Base-by-base conservation (phyloP, 192 early-diverging fungal species). In the Rhizophagus prolifer region DNA sequence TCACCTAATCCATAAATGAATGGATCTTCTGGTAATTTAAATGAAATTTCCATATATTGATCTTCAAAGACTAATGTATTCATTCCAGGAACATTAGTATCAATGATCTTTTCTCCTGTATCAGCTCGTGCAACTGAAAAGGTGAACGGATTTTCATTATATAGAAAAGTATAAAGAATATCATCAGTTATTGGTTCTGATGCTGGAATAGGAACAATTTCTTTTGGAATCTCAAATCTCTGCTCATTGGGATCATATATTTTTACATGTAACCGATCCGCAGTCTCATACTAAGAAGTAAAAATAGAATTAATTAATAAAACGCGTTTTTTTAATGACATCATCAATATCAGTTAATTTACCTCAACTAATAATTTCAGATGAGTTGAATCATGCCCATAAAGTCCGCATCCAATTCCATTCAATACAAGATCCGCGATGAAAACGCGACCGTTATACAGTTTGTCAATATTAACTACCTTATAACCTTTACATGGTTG, bases 1-100 rank as follows among this genome's bases (percentile, higher is more conserved):
- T 92, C 91, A 25, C 91, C 91, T 6, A 92, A 79, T 9, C 91
- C 91, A 67, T 89, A 92, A 58, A 92, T 87, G 47, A 89, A 89
- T 23, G 91, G 88, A 70, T 90, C 75, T 0, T 70, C 25, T 44
- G 68, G 68, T 70, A 70, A 8, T n/a, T 50, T 76, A n/a, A 88
- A 83, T 2, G 90, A 86, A 23, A 92, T 68, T 77, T 92, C 89
- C 9, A 92, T 78, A 67, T 90, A 92, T 77, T 92, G 88, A 70
- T 91, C 87, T 69, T 91, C 89, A 54, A 85, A 91, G 9, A 92
- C 86, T 12, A 70, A 44, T 16, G 68, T 25, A 70, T 70, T 26
- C 80, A 80, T 58, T 3, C 74, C 76, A 13, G 72, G 64, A 13
- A 79, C 82, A 13, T 72, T 61, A 4, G 85, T 85, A 69, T 86